phyloP scores from a whole-genome alignment of 768 basidiomycete species.

The Tephrocybe sp. region DNA sequence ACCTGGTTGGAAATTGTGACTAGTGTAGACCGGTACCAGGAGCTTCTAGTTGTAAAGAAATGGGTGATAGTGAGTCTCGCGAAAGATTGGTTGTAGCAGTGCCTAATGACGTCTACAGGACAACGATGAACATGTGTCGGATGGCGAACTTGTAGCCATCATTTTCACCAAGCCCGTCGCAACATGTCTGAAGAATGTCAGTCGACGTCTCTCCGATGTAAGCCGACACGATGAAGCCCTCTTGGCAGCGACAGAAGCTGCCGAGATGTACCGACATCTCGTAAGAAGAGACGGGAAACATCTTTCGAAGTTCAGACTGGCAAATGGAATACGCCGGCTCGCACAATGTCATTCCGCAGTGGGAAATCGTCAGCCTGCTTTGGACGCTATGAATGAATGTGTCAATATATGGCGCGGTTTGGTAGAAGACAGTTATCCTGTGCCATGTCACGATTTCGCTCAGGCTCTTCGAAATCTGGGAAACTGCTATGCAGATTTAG shows the following conservation, averaged over 20 bases:
- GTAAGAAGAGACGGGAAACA: background rate
- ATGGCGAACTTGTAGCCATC: slow-evolving; percentile 2
- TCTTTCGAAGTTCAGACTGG: background rate
- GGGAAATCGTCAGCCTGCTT: background rate
- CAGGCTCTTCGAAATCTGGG: slow-evolving; percentile 1
- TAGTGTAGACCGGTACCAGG: background rate
- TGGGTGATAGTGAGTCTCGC: background rate
- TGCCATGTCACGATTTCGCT: background rate
- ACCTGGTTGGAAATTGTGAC: slow-evolving; percentile 7
- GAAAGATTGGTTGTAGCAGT: background rate
- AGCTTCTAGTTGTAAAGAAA: slow-evolving; percentile 1
- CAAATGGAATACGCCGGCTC: slow-evolving; percentile 1
- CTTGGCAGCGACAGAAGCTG: slow-evolving; percentile 6
- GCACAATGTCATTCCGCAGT: slow-evolving; percentile 1
- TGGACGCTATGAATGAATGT: background rate
- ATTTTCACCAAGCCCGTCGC: slow-evolving; percentile 1
- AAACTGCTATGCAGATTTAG: background rate
- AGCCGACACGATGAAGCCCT: slow-evolving; percentile 10
- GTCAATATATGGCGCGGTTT: background rate
- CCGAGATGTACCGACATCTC: slow-evolving; percentile 6
- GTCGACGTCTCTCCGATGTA: slow-evolving; percentile 2
- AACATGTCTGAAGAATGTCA: slow-evolving; percentile 3
- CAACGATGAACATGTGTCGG: background rate
- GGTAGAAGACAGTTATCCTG: background rate
- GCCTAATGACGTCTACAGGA: background rate